phyloP scores from a whole-genome alignment of 179 eudicot species.

The Beta corolliflora region DNA sequence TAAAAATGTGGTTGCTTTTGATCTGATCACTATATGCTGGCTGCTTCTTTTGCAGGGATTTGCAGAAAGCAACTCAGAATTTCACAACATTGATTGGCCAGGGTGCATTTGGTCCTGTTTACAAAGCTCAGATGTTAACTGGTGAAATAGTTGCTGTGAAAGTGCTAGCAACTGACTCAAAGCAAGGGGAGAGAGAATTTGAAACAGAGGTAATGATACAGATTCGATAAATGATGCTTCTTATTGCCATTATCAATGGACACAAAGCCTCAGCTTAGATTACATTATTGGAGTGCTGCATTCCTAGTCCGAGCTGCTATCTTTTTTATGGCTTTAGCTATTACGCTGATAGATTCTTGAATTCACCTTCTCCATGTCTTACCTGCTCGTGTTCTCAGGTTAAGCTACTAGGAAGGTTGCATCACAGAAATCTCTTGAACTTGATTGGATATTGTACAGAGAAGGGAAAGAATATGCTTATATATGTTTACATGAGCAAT shows the following conservation, averaged over 20 bases:
- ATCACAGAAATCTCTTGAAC: conserved; percentile 96
- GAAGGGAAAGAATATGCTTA: conserved; percentile 85
- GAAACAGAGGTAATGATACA: conserved; percentile 74
- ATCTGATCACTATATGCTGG: conserved; percentile 5
- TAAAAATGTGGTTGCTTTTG: neutral
- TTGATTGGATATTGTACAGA: conserved; percentile 97
- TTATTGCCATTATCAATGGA: neutral
- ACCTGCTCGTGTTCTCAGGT: conserved; percentile 52
- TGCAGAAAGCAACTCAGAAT: conserved; percentile 90
- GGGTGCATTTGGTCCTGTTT: conserved; percentile 97
- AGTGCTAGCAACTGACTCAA: conserved; percentile 88
- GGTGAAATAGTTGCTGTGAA: conserved; percentile 96
- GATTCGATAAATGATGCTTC: neutral
- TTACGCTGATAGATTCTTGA: neutral
- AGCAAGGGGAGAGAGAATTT: conserved; percentile 92
- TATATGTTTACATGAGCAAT: conserved; percentile 91
- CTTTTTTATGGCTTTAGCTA: neutral
- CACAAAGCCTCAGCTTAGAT: neutral
- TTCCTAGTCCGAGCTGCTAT: neutral
- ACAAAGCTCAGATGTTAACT: conserved; percentile 83
- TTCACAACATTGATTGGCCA: conserved; percentile 90
- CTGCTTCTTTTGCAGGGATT: conserved; percentile 64
- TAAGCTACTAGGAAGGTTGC: conserved; percentile 85
- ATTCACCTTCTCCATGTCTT: neutral
- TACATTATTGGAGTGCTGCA: too few species aligned